phyloP scores from a whole-genome alignment of 768 basidiomycete genomes.

The Agrocybe pediades region DNA sequence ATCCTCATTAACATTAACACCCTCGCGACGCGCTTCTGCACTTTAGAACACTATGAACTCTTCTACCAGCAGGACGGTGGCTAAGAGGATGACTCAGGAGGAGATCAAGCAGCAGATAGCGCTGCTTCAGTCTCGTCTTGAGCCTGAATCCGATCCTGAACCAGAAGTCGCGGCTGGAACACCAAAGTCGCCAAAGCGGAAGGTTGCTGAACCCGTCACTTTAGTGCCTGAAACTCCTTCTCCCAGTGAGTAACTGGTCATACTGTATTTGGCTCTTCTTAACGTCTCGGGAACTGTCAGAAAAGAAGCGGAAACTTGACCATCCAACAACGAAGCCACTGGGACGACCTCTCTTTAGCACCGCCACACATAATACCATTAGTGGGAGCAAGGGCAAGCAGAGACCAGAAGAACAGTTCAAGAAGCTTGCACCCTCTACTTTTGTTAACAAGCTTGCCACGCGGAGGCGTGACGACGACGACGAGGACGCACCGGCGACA shows the following conservation, averaged over 20 bases:
- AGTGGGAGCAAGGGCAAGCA: not conserved
- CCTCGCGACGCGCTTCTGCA: not conserved
- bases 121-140: constrained; percentile 44
- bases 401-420: constrained; percentile 21
- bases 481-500: constrained; percentile 12
- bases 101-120: constrained; percentile 59
- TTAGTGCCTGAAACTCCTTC: constrained; percentile 67
- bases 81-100: constrained; percentile 43
- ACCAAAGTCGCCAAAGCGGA: constrained; percentile 50
- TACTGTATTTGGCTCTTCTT: not conserved
- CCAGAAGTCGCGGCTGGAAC: constrained; percentile 13
- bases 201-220: constrained; percentile 37
- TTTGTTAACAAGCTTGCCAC: constrained; percentile 53
- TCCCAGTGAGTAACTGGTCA: constrained; percentile 50
- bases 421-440: constrained; percentile 48
- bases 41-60: constrained; percentile 51
- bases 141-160: constrained; percentile 49
- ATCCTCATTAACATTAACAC: not conserved
- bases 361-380: constrained; percentile 2
- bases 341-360: constrained; percentile 14
- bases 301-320: constrained; percentile 47
- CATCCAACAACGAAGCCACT: constrained; percentile 20
- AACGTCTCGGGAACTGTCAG: constrained; percentile 10
- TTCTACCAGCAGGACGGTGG: constrained; percentile 39
- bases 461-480: constrained; percentile 25